Conservation (phyloP, 73 alveolate genomes). For the Paraurostyla sp. region DNA sequence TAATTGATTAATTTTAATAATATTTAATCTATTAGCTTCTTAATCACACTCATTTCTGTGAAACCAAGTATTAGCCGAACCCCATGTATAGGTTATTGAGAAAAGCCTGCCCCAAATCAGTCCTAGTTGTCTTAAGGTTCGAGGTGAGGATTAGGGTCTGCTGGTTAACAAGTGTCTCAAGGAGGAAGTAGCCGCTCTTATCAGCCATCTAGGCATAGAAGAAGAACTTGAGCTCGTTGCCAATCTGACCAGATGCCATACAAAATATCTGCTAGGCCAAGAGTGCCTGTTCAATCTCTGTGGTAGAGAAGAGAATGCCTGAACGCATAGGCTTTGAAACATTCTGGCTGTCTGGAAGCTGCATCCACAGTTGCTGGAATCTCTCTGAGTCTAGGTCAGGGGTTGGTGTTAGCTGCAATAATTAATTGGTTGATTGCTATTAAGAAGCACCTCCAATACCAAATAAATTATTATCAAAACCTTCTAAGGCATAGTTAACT, state of each 20-base stretch:
- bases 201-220: constrained; percentile 56
- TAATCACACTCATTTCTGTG: neutral
- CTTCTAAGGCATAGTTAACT: constrained; percentile 7
- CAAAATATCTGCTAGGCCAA: constrained; percentile 51
- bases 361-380: constrained; percentile 69
- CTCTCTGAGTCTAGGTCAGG: constrained; percentile 63
- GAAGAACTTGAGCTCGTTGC: constrained; percentile 67
- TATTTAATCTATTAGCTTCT: neutral
- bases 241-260: constrained; percentile 79
- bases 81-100: neutral
- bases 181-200: constrained; percentile 59
- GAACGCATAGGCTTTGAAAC: neutral
- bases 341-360: constrained; percentile 12
- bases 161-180: constrained; percentile 46
- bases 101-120: constrained; percentile 51
- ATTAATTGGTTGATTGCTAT: neutral
- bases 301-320: neutral
- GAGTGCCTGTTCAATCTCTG: constrained; percentile 54
- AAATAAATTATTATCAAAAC: neutral
- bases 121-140: constrained; percentile 58
- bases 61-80: neutral
- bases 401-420: neutral
- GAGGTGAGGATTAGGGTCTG: constrained; percentile 38
- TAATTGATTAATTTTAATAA: neutral
- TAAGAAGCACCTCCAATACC: constrained; percentile 13